Base-by-base conservation (phyloP, 2,329 filamentous ascomycete species). In the Pseudomassariella vexata region DNA sequence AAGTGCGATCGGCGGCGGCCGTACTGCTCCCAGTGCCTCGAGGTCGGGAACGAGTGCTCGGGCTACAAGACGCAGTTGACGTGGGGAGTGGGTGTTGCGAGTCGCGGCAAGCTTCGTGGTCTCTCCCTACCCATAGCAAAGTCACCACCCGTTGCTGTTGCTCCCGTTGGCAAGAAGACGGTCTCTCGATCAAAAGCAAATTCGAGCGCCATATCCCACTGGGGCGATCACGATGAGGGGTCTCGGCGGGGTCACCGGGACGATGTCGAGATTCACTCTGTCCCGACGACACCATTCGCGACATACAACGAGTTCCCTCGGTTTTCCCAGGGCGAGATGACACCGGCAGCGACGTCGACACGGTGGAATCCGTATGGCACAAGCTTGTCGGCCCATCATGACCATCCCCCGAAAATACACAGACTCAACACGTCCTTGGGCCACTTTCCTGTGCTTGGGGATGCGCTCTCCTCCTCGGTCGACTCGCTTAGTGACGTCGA, bases 11-110 rank as follows among this genome's bases (percentile, higher is more conserved):
- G 90, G 48, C 79, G 87, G 54, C 76, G 90, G 49, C 90, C 90
- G 7, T 96, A 95, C 63, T 96, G 92, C 65, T 88, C 88, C 26
- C 89, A 88, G 62, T 98, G 90, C 59, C 75, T 96, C 41, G 86
- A 95, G 48, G 73, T 87, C 43, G 89, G 88, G 44, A 88, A 87
- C 56, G 88, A 94, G 54, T 96, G 90, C 65, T 88, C 86, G 18
- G 90, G 90, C 38, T 96, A 96, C 70, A 94, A 94, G 65, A 96
- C 90, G 11, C 89, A 90, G 48, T 71, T 96, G 60, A 96, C 90
- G 28, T 96, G 90, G 90, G 88, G 88, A 24, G 86, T 95, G 28
- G 90, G 90, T 31, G 90, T 96, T 37, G 90, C 90, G 35, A 95
- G 89, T 62, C 81, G 90, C 51, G 90, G 90, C 54, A 96, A 96